These are phyloP conservation scores for Solanum tacnaense DNA, from an alignment of 257 asterid genomes.

Conservation along the genomic window DNA sequence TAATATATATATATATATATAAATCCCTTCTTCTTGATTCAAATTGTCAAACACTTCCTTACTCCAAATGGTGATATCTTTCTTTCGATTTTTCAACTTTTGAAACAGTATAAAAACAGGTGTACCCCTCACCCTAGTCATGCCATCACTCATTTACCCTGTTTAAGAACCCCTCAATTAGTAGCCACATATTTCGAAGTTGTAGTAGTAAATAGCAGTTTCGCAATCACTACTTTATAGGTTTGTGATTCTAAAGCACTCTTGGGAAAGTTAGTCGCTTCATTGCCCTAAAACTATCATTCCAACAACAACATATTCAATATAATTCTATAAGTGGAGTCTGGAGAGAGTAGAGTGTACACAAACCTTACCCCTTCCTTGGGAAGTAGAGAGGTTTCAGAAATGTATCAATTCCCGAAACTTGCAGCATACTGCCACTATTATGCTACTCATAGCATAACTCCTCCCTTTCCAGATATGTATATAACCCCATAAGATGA, in stretches of 20 bases:
- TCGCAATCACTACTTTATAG: neutral
- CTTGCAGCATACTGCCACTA: neutral
- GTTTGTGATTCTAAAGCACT: neutral
- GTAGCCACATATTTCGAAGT: neutral
- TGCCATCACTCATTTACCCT: neutral
- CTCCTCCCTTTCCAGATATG: neutral
- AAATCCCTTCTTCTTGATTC: neutral
- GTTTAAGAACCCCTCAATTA: neutral
- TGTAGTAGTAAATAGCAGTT: neutral
- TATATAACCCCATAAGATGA: neutral
- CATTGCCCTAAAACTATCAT: neutral
- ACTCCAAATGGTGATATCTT: neutral
- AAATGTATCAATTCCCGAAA: neutral
- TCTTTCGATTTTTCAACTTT: neutral
- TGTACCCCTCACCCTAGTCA: neutral
- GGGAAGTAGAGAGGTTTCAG: neutral
- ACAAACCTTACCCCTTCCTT: neutral
- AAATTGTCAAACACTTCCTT: neutral
- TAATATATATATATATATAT: no score
- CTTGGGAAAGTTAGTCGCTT: neutral
- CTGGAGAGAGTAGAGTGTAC: neutral
- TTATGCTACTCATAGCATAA: neutral
- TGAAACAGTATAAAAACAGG: neutral
- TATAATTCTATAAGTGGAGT: neutral
- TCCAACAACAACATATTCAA: neutral